phyloP scores from a whole-genome alignment of 768 basidiomycete species.

The Hydnomerulius pinastri region DNA sequence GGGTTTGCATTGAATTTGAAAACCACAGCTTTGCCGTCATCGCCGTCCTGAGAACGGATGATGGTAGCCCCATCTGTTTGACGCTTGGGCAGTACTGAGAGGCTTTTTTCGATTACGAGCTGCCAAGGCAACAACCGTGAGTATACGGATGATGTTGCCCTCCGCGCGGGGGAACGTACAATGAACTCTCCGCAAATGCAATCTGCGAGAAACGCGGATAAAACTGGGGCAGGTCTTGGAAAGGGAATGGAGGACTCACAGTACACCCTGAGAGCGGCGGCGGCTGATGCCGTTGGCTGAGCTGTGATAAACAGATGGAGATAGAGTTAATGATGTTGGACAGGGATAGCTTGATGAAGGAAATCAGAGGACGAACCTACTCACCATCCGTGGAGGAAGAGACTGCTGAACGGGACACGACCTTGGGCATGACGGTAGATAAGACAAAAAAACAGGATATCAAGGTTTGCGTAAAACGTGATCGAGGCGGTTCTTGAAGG shows the following conservation, averaged over 20 bases:
- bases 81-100: constrained; percentile 67
- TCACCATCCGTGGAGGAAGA: constrained; percentile 86
- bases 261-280: constrained; percentile 77
- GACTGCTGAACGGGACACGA: constrained; percentile 85
- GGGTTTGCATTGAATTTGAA: constrained; percentile 86
- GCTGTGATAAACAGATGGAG: constrained; percentile 42
- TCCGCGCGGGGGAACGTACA: constrained; percentile 45
- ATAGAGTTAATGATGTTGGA: not conserved
- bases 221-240: constrained; percentile 3
- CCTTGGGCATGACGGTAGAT: constrained; percentile 73
- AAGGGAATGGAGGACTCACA: constrained; percentile 49
- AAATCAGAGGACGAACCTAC: constrained; percentile 17
- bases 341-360: not conserved
- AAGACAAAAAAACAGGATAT: not conserved
- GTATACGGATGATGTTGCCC: constrained; percentile 2
- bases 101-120: constrained; percentile 81
- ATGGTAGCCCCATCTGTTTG: constrained; percentile 81
- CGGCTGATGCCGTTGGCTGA: constrained; percentile 76
- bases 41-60: constrained; percentile 70
- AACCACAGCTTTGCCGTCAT: constrained; percentile 57
- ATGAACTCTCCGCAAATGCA: constrained; percentile 90
- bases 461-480: not conserved
- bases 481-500: constrained; percentile 1
- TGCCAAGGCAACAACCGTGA: constrained; percentile 30
- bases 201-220: constrained; percentile 45